phyloP scores from a whole-genome alignment of 495 filamentous ascomycete genomes.

The Annulohypoxylon nitens region DNA sequence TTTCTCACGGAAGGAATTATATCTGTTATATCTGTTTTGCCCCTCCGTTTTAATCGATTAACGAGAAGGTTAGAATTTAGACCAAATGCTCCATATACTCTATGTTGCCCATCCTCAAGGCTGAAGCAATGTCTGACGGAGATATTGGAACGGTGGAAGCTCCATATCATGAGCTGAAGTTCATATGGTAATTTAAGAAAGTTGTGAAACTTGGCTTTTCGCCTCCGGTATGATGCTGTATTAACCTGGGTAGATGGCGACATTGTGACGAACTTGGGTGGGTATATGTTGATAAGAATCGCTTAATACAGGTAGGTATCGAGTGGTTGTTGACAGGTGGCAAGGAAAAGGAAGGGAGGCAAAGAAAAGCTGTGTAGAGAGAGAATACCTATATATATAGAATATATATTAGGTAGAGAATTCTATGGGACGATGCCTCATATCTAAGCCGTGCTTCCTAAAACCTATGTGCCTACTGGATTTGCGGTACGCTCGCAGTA shows the following conservation, averaged over 20 bases:
- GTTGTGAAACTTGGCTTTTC: not conserved
- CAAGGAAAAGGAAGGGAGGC: no score
- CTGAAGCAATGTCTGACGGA: conserved; percentile 29
- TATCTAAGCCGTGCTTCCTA: no score
- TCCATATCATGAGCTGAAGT: conserved; percentile 30
- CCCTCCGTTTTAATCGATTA: not conserved
- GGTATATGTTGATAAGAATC: no score
- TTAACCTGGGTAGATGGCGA: not conserved
- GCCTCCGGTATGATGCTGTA: not conserved
- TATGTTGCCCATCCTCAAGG: not conserved
- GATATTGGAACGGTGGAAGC: not conserved
- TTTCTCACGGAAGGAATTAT: not conserved
- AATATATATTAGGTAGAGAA: no score
- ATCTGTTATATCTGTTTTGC: not conserved
- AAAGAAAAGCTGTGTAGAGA: no score
- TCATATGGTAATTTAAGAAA: conserved; percentile 16
- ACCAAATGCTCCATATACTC: conserved; percentile 3
- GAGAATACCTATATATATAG: no score
- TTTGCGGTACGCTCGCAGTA: no score
- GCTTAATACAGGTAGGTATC: no score
- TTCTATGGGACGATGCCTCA: no score
- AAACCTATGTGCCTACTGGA: no score
- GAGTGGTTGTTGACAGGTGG: no score
- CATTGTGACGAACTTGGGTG: no score
- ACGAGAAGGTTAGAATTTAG: not conserved